phyloP scores from a whole-genome alignment of 108 stramenopile species.

The Pseudonitzschia multiseries region DNA sequence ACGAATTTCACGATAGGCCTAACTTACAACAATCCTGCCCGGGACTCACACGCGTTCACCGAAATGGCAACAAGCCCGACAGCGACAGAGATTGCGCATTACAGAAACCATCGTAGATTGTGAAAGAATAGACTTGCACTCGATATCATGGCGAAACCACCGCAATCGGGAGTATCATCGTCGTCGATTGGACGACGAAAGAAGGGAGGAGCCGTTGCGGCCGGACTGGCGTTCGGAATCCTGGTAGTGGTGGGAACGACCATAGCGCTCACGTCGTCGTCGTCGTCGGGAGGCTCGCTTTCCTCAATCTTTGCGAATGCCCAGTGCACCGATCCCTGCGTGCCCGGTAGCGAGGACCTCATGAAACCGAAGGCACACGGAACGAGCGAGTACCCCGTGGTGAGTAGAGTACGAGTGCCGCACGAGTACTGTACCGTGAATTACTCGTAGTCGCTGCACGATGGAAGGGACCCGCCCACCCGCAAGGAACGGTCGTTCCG shows the following conservation, averaged over 20 bases:
- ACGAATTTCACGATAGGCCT: no score
- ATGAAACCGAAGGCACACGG: slow-evolving; percentile 72
- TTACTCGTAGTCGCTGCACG: no score
- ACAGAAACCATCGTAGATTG: no score
- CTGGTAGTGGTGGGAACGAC: not conserved
- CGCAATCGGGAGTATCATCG: not conserved
- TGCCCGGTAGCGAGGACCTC: slow-evolving; percentile 64
- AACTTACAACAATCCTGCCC: no score
- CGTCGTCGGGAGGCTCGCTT: not conserved
- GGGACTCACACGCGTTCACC: no score
- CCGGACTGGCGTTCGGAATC: not conserved
- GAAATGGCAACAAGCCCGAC: no score
- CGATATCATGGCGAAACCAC: not conserved
- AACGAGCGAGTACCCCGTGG: slow-evolving; percentile 64
- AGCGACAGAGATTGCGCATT: no score
- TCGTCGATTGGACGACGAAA: not conserved
- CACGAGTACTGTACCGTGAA: no score
- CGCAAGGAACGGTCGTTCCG: no score
- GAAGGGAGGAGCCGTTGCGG: not conserved
- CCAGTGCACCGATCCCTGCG: slow-evolving; percentile 52
- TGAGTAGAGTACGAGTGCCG: slow-evolving; percentile 35
- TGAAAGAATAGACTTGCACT: no score
- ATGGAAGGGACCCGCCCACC: no score
- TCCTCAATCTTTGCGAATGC: not conserved
- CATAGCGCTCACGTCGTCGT: not conserved